Base-by-base conservation (phyloP, 805 yeast species). In the Alloascoidea africana region DNA sequence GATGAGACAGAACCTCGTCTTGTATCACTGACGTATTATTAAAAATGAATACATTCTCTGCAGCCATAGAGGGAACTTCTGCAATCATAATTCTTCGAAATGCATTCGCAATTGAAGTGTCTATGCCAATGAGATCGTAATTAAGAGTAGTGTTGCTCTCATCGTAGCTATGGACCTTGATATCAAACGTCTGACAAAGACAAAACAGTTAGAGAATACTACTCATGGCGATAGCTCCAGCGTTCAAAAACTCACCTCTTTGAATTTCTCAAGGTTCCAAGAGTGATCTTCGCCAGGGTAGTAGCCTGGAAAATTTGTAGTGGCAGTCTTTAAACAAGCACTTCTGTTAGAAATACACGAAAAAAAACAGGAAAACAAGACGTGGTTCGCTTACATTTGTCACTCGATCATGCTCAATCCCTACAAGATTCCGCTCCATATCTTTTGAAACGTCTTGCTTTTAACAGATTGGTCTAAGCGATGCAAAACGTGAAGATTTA, bases 21-120 rank as follows among this genome's bases (percentile, higher is more conserved):
- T 87, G 96, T 45, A 91, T 84, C 36, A 91, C 96, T 1, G 96
- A 84, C 1, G 98, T 91, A 59, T 91, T 91, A 67, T 85, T 89
- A 63, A 81, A 81, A 42, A 91, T 70, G 54, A 78, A 86, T 14
- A 91, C 85, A 44, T 83, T 74, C 58, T 91, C 98, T 16, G 95
- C 81, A 13, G 98, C 97, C 35, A 89, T 93, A 2, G 91, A 72
- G 15, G 98, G 98, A 32, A 91, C 94, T 56, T 91, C 98, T 1
- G 96, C 73, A 39, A 91, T 76, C 97, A 91, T 87, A 49, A 91
- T 82, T 53, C 98, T 79, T 54, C 98, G 78, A 60, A 89, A 86
- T 0, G 98, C 96, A 62, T 91, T 91, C 34, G 97, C 87, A 41
- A 91, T 65, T 8, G 97, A 83, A 1, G 97, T 82, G 57, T 91